phyloP scores from a whole-genome alignment of 805 yeast species.

The Candida chauliodis region DNA sequence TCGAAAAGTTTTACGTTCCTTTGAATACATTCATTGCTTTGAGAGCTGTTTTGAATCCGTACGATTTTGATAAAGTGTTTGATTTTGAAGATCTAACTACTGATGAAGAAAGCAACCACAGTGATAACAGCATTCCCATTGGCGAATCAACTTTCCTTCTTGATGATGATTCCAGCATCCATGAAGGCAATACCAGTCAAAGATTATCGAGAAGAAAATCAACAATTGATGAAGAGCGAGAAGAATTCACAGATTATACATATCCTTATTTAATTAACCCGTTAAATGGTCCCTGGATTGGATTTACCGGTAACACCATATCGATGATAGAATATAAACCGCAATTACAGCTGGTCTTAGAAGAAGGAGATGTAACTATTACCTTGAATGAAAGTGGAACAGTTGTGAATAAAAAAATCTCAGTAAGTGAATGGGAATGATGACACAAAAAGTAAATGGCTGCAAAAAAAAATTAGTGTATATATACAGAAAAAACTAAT shows the following conservation, averaged over 20 bases:
- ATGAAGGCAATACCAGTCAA: not conserved
- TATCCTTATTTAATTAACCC: slow-evolving; percentile 47
- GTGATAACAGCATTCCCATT: slow-evolving; percentile 11
- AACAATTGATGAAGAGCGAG: slow-evolving; percentile 57
- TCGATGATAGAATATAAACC: slow-evolving; percentile 34
- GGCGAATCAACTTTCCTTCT: slow-evolving; percentile 21
- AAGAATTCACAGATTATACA: slow-evolving; percentile 46
- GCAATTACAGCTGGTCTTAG: slow-evolving; percentile 12
- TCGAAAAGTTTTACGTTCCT: slow-evolving; percentile 54
- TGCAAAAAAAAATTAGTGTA: too few species aligned
- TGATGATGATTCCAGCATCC: not conserved
- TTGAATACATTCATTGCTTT: slow-evolving; percentile 54
- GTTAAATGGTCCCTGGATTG: slow-evolving; percentile 55
- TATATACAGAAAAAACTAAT: too few species aligned
- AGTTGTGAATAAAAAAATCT: slow-evolving; percentile 22
- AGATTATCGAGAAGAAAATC: slow-evolving; percentile 34
- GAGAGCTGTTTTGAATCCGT: slow-evolving; percentile 50
- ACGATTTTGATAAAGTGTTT: slow-evolving; percentile 38
- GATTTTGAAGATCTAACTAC: slow-evolving; percentile 19
- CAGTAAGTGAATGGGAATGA: slow-evolving; percentile 38
- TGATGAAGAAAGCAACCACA: slow-evolving; percentile 13
- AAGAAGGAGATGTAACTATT: slow-evolving; percentile 19
- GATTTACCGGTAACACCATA: slow-evolving; percentile 50
- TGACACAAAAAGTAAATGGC: too few species aligned
- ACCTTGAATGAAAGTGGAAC: slow-evolving; percentile 18